phyloP scores from a whole-genome alignment of 371 early-diverging fungal genomes.

The Conidiobolus incongruus region DNA sequence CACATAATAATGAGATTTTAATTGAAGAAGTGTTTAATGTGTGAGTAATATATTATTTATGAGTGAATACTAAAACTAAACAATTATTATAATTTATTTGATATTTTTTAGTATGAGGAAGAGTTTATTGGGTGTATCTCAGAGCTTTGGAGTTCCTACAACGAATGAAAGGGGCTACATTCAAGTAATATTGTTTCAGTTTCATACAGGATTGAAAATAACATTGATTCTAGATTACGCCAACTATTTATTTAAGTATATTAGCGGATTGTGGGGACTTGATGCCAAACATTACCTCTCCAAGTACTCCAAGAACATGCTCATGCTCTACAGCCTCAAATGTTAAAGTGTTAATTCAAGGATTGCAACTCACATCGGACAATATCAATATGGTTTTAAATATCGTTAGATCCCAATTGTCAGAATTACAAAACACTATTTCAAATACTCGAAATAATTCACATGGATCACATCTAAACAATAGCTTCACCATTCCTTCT shows the following conservation, averaged over 20 bases:
- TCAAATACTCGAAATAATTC: constrained; percentile 14
- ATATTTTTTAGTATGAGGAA: background rate
- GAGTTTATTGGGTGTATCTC: background rate
- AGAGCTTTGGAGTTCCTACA: background rate
- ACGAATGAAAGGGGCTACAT: background rate
- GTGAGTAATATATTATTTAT: no score
- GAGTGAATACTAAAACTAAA: no score
- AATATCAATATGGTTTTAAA: constrained; percentile 24
- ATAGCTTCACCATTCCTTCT: background rate
- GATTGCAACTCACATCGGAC: constrained; percentile 19
- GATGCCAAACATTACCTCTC: constrained; percentile 29
- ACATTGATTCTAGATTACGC: constrained; percentile 15
- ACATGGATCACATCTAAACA: constrained; percentile 6
- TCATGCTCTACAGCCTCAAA: constrained; percentile 9
- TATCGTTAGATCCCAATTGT: constrained; percentile 20
- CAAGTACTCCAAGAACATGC: constrained; percentile 26
- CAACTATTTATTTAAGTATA: constrained; percentile 40
- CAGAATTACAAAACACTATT: constrained; percentile 28
- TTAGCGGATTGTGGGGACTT: constrained; percentile 38
- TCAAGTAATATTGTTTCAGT: background rate
- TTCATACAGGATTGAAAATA: constrained; percentile 1
- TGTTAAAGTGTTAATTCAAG: constrained; percentile 39
- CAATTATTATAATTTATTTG: background rate
- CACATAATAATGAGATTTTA: background rate
- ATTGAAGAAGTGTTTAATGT: background rate